phyloP scores from a whole-genome alignment of 495 filamentous ascomycete genomes.

The Bryoglossum gracile region DNA sequence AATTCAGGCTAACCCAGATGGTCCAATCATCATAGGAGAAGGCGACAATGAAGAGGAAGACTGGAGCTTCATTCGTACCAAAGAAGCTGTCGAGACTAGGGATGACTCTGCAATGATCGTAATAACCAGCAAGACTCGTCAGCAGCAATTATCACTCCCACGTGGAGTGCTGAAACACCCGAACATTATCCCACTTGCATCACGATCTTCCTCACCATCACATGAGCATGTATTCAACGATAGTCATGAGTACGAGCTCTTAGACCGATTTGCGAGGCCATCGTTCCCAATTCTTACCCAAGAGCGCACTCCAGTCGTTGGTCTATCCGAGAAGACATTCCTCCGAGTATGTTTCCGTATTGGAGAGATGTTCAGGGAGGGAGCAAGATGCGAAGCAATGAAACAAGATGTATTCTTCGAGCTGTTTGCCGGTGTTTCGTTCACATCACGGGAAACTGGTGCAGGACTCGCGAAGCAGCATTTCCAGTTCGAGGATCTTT shows the following conservation, averaged over 20 bases:
- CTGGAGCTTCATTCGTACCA: conserved; percentile 9
- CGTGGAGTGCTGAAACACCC: no score
- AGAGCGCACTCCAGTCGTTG: conserved; percentile 45
- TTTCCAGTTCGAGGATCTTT: conserved; percentile 54
- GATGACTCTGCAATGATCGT: not conserved
- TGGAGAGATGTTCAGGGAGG: conserved; percentile 46
- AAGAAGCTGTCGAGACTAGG: not conserved
- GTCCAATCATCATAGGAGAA: conserved; percentile 1
- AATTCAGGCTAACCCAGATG: not conserved
- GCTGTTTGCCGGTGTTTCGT: conserved; percentile 49
- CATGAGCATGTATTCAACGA: conserved; percentile 13
- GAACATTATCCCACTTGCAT: no score
- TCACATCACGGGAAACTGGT: conserved; percentile 39
- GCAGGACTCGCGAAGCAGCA: conserved; percentile 45
- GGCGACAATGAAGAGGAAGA: conserved; percentile 12
- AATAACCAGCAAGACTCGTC: no score
- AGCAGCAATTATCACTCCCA: no score
- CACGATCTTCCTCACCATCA: no score
- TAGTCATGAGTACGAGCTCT: conserved; percentile 16
- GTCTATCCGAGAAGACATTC: conserved; percentile 37
- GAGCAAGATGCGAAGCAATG: conserved; percentile 26
- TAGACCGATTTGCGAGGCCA: conserved; percentile 38
- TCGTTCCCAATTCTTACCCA: conserved; percentile 40
- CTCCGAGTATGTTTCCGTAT: conserved; percentile 56
- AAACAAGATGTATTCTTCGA: conserved; percentile 45